These are phyloP conservation scores for Dichomitus squalens DNA, from an alignment of 1,284 basidiomycete species.

Conservation along the genomic window DNA sequence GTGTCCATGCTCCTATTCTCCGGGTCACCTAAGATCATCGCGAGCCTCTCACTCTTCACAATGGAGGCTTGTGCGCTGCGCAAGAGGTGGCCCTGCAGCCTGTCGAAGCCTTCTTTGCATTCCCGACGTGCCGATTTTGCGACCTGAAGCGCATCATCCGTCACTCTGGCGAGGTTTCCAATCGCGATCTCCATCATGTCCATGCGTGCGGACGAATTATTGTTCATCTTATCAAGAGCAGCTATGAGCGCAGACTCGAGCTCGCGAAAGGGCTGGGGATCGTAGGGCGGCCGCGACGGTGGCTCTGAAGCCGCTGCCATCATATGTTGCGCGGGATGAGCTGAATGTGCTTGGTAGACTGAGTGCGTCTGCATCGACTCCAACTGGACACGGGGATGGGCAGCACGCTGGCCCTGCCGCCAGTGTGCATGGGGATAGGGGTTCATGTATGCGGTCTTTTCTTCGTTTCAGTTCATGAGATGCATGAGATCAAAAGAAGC, in stretches of 20 bases:
- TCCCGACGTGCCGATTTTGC: conserved; percentile 6
- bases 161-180: conserved; percentile 3
- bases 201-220: background rate
- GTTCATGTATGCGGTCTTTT: no score
- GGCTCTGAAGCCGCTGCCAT: background rate
- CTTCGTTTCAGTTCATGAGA: no score
- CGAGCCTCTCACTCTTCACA: conserved; percentile 5
- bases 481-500: no score
- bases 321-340: background rate
- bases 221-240: conserved; percentile 1
- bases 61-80: conserved; percentile 1
- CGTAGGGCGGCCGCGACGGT: background rate
- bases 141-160: conserved; percentile 6
- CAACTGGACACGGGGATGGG: no score
- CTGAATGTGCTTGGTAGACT: background rate
- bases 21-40: conserved; percentile 5
- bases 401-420: no score
- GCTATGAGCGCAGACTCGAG: background rate
- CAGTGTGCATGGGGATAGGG: no score
- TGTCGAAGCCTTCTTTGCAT: conserved; percentile 6
- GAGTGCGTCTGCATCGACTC: no score
- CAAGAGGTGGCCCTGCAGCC: conserved; percentile 2
- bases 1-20: background rate
- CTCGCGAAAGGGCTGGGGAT: conserved; percentile 1
- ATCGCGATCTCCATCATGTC: conserved; percentile 13